phyloP scores from a whole-genome alignment of 73 alveolate species.

The Tetrahymena thermophila region DNA sequence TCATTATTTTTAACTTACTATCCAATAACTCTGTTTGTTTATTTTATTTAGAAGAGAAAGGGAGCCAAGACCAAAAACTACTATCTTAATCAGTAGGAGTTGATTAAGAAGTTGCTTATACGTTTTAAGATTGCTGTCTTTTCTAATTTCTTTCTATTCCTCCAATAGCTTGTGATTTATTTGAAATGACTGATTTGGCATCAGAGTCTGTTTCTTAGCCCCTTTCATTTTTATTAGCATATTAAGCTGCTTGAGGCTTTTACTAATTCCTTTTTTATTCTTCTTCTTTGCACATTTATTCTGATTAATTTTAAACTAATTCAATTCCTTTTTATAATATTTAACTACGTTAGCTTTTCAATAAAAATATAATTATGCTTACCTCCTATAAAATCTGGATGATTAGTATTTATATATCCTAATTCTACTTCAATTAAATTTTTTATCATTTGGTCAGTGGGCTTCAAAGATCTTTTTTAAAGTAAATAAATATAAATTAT shows the following conservation, averaged over 20 bases:
- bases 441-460: constrained; percentile 60
- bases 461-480: constrained; percentile 48
- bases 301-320: constrained; percentile 2
- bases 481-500: background rate
- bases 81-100: background rate
- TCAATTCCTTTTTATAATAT: constrained; percentile 19
- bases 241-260: background rate
- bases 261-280: constrained; percentile 8
- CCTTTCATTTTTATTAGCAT: constrained; percentile 8
- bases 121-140: background rate
- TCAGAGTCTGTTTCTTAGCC: constrained; percentile 11
- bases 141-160: background rate
- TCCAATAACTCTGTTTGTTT: constrained; percentile 9
- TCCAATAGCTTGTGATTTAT: background rate
- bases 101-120: background rate
- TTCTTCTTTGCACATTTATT: constrained; percentile 11
- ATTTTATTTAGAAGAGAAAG: constrained; percentile 10
- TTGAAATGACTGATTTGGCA: background rate
- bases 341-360: too few relatives aligned
- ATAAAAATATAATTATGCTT: too few relatives aligned
- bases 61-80: background rate
- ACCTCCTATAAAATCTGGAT: constrained; percentile 77
- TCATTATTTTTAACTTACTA: constrained; percentile 9
- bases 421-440: constrained; percentile 62
- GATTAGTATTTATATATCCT: constrained; percentile 73